Conservation (phyloP, 768 basidiomycete genomes). For the Chalciporus piperatus region DNA sequence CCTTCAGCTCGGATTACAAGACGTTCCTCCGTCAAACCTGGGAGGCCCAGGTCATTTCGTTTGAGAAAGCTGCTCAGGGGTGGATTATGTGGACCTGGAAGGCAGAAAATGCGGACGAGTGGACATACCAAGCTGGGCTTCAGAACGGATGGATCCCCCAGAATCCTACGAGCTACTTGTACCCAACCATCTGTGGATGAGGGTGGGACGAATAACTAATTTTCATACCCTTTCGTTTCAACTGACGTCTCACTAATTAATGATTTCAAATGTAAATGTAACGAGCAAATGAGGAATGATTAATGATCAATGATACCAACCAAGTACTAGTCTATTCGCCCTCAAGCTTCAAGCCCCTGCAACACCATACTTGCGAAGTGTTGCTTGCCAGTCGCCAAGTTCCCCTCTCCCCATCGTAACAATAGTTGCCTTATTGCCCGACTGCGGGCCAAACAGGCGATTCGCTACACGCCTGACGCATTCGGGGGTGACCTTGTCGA, state of each 20-base stretch:
- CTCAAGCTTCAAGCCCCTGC: slow-evolving; percentile 30
- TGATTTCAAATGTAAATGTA: not conserved
- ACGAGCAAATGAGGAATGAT: not conserved
- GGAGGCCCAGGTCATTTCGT: slow-evolving; percentile 81
- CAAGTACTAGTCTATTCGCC: not conserved
- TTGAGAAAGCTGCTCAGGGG: slow-evolving; percentile 58
- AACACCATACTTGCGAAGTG: slow-evolving; percentile 70
- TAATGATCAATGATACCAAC: not conserved
- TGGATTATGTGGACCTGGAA: slow-evolving; percentile 90
- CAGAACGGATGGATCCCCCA: slow-evolving; percentile 82
- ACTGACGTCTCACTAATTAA: not conserved
- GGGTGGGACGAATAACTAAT: not conserved
- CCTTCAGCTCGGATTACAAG: slow-evolving; percentile 78
- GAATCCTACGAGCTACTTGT: slow-evolving; percentile 46
- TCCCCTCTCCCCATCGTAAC: slow-evolving; percentile 84
- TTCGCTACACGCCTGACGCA: slow-evolving; percentile 75
- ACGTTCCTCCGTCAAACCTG: slow-evolving; percentile 76
- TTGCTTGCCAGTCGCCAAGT: slow-evolving; percentile 60
- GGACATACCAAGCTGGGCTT: slow-evolving; percentile 85
- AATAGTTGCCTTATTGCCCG: slow-evolving; percentile 67
- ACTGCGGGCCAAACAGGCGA: slow-evolving; percentile 67
- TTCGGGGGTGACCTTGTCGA: slow-evolving; percentile 70
- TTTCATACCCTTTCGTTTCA: not conserved
- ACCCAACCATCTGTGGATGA: slow-evolving; percentile 60
- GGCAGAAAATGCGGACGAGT: slow-evolving; percentile 79